phyloP scores from a whole-genome alignment of 495 filamentous ascomycete species.

The Aspergillus steynii region DNA sequence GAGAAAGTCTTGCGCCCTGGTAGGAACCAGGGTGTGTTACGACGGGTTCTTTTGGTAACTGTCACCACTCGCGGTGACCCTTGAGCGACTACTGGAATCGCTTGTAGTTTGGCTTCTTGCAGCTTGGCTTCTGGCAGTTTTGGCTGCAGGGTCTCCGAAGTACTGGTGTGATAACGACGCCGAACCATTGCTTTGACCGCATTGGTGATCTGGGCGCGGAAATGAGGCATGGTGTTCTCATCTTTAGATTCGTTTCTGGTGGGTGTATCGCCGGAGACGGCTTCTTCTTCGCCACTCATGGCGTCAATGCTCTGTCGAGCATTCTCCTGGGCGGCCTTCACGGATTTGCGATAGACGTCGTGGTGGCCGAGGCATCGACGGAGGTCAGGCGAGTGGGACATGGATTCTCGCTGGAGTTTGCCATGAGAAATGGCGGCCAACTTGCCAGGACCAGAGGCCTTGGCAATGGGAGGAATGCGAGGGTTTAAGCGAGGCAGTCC shows the following conservation, averaged over 20 bases:
- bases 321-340: constrained; percentile 14
- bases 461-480: neutral
- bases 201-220: constrained; percentile 6
- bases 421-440: constrained; percentile 7
- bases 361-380: constrained; percentile 22
- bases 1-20: neutral
- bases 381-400: constrained; percentile 14
- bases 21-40: neutral
- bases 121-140: neutral
- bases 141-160: neutral
- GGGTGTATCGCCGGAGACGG: neutral
- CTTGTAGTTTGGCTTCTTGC: neutral
- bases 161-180: neutral
- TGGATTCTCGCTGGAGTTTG: constrained; percentile 16
- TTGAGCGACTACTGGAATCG: neutral
- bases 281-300: neutral
- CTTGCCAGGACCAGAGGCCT: neutral
- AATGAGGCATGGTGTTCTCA: neutral
- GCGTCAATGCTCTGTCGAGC: neutral
- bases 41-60: neutral
- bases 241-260: neutral
- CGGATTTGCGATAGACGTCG: constrained; percentile 16
- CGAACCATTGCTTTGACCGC: constrained; percentile 16
- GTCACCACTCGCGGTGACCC: neutral
- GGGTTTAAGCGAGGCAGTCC: neutral